Percentiles rank a stretch among this genome's conserved stretches.
These are phyloP conservation scores for Aciculosporium take DNA, from an alignment of 2,329 filamentous ascomycete genomes.

Conservation along the genomic window DNA sequence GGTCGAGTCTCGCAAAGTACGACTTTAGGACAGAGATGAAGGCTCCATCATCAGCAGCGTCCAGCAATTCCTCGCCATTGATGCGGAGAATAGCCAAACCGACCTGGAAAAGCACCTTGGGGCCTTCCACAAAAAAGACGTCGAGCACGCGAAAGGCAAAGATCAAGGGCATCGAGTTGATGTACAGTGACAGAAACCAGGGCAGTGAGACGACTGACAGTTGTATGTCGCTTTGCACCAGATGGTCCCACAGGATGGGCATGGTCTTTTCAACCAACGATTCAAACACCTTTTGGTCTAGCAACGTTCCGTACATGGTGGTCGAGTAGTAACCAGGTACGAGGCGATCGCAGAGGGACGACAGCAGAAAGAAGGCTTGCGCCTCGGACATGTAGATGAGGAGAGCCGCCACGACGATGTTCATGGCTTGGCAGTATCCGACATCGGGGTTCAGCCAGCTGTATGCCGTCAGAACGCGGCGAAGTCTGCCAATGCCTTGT, in stretches of 20 bases:
- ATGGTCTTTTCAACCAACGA: conserved; percentile 97
- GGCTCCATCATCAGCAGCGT: conserved; percentile 84
- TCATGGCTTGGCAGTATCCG: conserved; percentile 98
- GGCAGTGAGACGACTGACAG: conserved; percentile 92
- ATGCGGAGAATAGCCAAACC: conserved; percentile 92
- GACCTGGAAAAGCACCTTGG: conserved; percentile 94
- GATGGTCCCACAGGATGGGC: conserved; percentile 94
- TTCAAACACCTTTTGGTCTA: conserved; percentile 96
- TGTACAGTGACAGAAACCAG: conserved; percentile 96
- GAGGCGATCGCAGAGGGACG: conserved; percentile 78
- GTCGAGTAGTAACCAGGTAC: conserved; percentile 95
- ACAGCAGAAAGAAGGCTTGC: conserved; percentile 90
- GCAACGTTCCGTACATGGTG: conserved; percentile 95
- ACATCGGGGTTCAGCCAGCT: conserved; percentile 95
- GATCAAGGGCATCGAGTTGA: conserved; percentile 98
- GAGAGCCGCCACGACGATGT: conserved; percentile 94
- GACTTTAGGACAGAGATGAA: conserved; percentile 94
- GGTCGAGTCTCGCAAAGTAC: conserved; percentile 85
- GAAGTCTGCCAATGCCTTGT: conserved; percentile 79
- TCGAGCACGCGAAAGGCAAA: conserved; percentile 95
- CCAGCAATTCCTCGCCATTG: conserved; percentile 89
- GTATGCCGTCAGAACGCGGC: conserved; percentile 87
- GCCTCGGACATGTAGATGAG: conserved; percentile 96
- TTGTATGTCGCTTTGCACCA: conserved; percentile 94
- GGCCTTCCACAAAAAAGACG: conserved; percentile 95